Base-by-base conservation (phyloP, 2,329 filamentous ascomycete genomes). In the Pseudogymnoascus sp. region DNA sequence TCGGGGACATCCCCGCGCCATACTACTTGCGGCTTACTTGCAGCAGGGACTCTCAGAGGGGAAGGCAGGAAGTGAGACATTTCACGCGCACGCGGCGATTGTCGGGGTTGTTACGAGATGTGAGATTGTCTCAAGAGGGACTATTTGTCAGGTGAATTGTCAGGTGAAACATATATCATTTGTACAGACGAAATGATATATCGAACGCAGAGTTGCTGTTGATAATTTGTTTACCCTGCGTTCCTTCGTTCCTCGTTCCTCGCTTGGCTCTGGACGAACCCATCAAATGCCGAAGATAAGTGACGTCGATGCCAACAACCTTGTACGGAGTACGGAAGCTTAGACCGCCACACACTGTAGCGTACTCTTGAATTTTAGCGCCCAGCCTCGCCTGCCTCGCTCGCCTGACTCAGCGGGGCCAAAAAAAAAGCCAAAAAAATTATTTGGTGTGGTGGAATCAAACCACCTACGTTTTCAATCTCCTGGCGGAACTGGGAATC, bases 401-500 rank as follows among this genome's bases (percentile, higher is more conserved):
- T 45, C 21, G 41, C 12, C 41, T 45, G 41, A 21, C 6, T 45
- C 41, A 55, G 45, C 28, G 45, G 45, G 45, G 45, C 25, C 31
- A 49, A 52, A 49, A 43, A 43, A 49, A n/a, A 49, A 23, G 25
- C 2, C 4, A 5, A 52, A 52, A 52, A 52, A 49, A 49, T 28
- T 9, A 23, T 25, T 16, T 52, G 45, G 18, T 45, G 25, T 38
- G 16, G 18, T 59, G 55, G 55, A 37, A 59, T 31, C 21, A 23
- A 23, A 23, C 21, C 21, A 23, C 21, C 21, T 23, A 23, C 21
- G 21, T 23, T 23, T 23, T 23, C 21, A 23, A 23, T 31, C 58
- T 60, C 58, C 58, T 60, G 58, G 58, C 58, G 58, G 58, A 33
- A 60, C 58, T 60, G 58, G 58, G 58, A 60, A 60, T 60, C 58